phyloP scores from a whole-genome alignment of 2,329 filamentous ascomycete species.

The Magnaporthiopsis incrustans region DNA sequence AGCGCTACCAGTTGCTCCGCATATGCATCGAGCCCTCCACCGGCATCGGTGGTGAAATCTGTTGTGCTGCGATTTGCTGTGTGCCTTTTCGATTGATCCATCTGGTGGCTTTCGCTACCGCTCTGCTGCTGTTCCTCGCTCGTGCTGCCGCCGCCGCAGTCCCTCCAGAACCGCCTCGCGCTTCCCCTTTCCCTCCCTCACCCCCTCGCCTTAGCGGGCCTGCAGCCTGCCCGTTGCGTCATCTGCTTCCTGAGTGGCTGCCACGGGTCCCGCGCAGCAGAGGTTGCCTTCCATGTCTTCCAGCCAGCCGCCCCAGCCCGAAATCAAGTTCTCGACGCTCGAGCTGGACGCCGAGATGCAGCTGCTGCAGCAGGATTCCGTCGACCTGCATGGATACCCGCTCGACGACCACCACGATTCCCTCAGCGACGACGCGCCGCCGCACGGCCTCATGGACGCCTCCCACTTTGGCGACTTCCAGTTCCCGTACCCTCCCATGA shows the following conservation, averaged over 20 bases:
- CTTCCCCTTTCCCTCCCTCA: not conserved
- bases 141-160: not conserved
- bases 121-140: not conserved
- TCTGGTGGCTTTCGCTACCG: not conserved
- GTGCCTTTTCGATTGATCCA: not conserved
- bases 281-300: conserved; percentile 29
- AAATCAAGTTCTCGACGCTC: conserved; percentile 24
- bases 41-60: not conserved
- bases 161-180: not conserved
- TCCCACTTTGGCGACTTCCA: conserved; percentile 46
- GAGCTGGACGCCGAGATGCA: conserved; percentile 25
- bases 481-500: conserved; percentile 39
- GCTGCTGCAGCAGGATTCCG: conserved; percentile 22
- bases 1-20: not conserved
- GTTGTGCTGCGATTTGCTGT: not conserved
- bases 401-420: conserved; percentile 26
- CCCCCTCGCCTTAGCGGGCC: not conserved
- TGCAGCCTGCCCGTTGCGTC: not conserved
- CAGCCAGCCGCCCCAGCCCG: conserved; percentile 22
- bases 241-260: not conserved
- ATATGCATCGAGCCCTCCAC: not conserved
- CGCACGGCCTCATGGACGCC: conserved; percentile 32
- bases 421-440: conserved; percentile 21
- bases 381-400: conserved; percentile 28
- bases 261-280: not conserved